Base-by-base conservation (phyloP, 495 filamentous ascomycete genomes). In the Hyaloscypha variabilis region DNA sequence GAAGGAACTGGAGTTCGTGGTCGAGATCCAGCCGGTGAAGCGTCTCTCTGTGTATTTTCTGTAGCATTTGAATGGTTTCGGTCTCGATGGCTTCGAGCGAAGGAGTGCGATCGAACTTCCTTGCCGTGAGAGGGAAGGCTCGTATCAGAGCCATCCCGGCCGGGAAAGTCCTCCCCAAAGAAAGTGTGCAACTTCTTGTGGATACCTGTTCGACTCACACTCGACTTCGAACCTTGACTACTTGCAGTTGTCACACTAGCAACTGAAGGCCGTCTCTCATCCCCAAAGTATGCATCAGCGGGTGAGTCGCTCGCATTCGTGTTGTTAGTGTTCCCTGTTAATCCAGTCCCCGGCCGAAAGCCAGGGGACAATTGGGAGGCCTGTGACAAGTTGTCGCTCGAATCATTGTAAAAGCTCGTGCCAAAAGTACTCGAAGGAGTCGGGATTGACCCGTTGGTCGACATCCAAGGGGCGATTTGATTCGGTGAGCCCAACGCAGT, bases 211-310 rank as follows among this genome's bases (percentile, higher is more conserved):
- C 90, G 69, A 65, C 79, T 46, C 24, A 87, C 75, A 71, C 90
- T 95, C 6, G 90, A 87, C 73, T 90, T 92, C 19, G 95, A 98
- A 8, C 93, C 95, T 62, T 90, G 88, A 68, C 95, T 98, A 73
- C 94, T 96, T 6, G 91, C 90, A 10, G 90, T 95, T 49, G 89
- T 80, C 54, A 88, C 88, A 74, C 94, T 97, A 10, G 93, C 91
- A 62, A 93, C 83, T 24, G 96, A 98, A 13, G 96, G 96, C 58
- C 96, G 85, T 59, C 95, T 82, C 64, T 91, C 87, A 59, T 96
- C 91, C 58, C 83, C 81, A 70, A 87, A 86, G 66, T 86, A 89
- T 29, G 85, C 79, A 28, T 83, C 77, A 34, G 88, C 88, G 14
- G 88, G 83, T 29, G 90, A 91, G 62, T 92, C 91, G 71, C 85